Conservation (phyloP, 1,284 basidiomycete genomes). For the Leccinum pseudoinsigne region DNA sequence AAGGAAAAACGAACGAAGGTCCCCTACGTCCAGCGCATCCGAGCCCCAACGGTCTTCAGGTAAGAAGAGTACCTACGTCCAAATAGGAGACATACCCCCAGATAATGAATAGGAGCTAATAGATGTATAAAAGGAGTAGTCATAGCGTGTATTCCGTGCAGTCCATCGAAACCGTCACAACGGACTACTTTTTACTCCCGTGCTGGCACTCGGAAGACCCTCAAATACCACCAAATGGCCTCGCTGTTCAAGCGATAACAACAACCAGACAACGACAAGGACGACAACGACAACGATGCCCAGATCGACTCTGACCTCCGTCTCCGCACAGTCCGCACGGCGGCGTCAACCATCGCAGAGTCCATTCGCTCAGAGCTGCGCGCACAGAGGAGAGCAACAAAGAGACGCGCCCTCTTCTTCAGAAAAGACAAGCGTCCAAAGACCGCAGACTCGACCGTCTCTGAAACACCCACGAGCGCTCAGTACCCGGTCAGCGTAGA, state of each 20-base stretch:
- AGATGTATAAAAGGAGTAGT: too few relatives aligned
- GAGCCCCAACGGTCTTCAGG: constrained; percentile 19
- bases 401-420: constrained; percentile 58
- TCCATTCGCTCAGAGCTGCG: constrained; percentile 77
- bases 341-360: constrained; percentile 86
- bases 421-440: constrained; percentile 48
- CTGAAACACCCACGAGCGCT: constrained; percentile 20
- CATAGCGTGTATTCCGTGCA: too few relatives aligned
- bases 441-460: constrained; percentile 31
- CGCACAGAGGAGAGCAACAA: constrained; percentile 40
- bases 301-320: constrained; percentile 83
- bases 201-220: not conserved
- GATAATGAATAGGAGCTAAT: too few relatives aligned
- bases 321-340: constrained; percentile 85
- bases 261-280: constrained; percentile 42
- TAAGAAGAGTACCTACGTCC: too few relatives aligned
- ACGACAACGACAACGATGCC: constrained; percentile 51
- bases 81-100: too few relatives aligned
- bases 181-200: not conserved
- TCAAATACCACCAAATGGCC: constrained; percentile 43
- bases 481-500: constrained; percentile 57
- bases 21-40: constrained; percentile 23
- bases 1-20: constrained; percentile 32
- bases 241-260: constrained; percentile 33
- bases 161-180: too few relatives aligned